Evolutionary conservation across 1,139 yeast species (phyloP), one percentile per base, ranked within the genome.

Genomic region (Pichia sp.): DNA sequence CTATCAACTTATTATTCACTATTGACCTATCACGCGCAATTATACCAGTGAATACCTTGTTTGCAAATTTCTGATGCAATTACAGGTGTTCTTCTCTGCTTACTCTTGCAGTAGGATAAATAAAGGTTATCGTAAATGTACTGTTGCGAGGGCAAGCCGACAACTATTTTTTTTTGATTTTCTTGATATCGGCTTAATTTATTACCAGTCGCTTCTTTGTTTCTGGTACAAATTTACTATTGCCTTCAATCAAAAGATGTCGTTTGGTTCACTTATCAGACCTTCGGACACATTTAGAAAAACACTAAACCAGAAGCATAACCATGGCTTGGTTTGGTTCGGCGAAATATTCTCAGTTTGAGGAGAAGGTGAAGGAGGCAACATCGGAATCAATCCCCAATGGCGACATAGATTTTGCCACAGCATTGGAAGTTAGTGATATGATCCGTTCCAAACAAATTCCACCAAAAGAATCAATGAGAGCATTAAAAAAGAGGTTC

Each of bases 311-410:
- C n/a, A n/a, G n/a, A n/a, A 28, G 31, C 9, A 10, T 13, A 28
- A 43, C 1, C 8, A 80, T 80, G 85, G 77, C 90, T 46, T 85
- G 91, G 91, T 84, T 84, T 65, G 70, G 78, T 25, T 65, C 70
- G 9, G 50, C 52, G 31, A 70, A 73, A 19, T 68, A 75, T 18
- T 70, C 74, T 4, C 76, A 76, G 21, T 72, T 87, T 43, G 95
- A 87, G 58, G 76, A 74, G 53, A 80, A 84, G 61, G 80, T 91
- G 48, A 78, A 78, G 50, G 82, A 79, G 59, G 96, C 97, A 13
- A 90, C 98, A 0, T 85, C 93, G 34, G 96, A 89, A 67, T 73
- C 87, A 21, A 85, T 93, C 49, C 98, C 98, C 2, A 83, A 87
- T 63, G 99, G 98, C 2, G 96, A 90, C 62, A 77, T 88, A 51